phyloP scores from a whole-genome alignment of 768 basidiomycete species.

The Pulveroboletus sp. region DNA sequence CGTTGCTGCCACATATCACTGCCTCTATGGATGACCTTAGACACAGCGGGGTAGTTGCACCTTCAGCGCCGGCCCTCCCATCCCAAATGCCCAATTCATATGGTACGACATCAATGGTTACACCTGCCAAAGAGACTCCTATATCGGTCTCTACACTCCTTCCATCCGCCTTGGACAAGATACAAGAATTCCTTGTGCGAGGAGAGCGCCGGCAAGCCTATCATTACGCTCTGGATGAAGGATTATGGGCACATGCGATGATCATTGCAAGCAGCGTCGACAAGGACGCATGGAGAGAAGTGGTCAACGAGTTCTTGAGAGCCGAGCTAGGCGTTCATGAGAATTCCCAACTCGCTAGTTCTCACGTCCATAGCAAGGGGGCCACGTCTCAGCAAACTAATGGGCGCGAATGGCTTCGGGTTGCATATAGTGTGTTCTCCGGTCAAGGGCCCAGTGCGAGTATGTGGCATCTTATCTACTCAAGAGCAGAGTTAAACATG shows the following conservation, averaged over 20 bases:
- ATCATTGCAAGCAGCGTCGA: slow-evolving; percentile 90
- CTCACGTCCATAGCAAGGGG: slow-evolving; percentile 19
- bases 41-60: slow-evolving; percentile 15
- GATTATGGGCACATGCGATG: slow-evolving; percentile 94
- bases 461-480: slow-evolving; percentile 28
- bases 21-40: slow-evolving; percentile 19
- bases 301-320: slow-evolving; percentile 78
- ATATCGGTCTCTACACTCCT: slow-evolving; percentile 57
- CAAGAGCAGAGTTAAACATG: slow-evolving; percentile 2
- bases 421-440: slow-evolving; percentile 78
- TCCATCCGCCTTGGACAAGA: slow-evolving; percentile 64
- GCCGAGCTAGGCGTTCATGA: slow-evolving; percentile 58
- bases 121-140: slow-evolving; percentile 42
- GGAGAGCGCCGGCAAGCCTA: slow-evolving; percentile 87
- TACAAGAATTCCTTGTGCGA: slow-evolving; percentile 72
- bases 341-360: slow-evolving; percentile 11
- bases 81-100: slow-evolving; percentile 21
- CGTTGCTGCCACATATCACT: slow-evolving; percentile 58
- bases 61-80: slow-evolving; percentile 29
- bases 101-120: slow-evolving; percentile 10
- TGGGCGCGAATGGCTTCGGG: slow-evolving; percentile 69
- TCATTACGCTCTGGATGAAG: slow-evolving; percentile 81
- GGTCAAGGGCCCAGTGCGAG: slow-evolving; percentile 77
- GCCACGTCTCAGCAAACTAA: slow-evolving; percentile 29
- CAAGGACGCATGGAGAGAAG: slow-evolving; percentile 91